Conservation (phyloP, 306 rosid species). For the Fragaria ananassa region DNA sequence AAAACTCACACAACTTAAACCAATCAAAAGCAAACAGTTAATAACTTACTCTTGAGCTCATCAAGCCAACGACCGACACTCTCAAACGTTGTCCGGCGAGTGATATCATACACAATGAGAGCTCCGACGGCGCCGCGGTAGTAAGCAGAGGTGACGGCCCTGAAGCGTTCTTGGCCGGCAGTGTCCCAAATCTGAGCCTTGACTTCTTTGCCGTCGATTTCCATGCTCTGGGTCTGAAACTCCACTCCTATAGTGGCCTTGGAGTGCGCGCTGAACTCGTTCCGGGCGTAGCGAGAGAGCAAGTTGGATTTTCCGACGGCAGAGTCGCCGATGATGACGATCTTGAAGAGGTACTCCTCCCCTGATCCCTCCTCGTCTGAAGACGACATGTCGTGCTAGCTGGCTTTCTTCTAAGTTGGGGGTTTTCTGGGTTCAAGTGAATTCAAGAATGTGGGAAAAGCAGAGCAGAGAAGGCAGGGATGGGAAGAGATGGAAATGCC, state of each 20-base stretch:
- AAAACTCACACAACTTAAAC: neutral
- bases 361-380: slow-evolving; percentile 76
- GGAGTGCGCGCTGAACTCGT: slow-evolving; percentile 83
- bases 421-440: neutral
- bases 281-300: slow-evolving; percentile 75
- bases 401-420: neutral
- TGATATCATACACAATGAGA: slow-evolving; percentile 79
- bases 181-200: slow-evolving; percentile 99
- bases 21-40: neutral
- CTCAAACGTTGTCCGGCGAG: slow-evolving; percentile 78
- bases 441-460: neutral
- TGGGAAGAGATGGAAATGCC: neutral
- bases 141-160: slow-evolving; percentile 95
- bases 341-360: slow-evolving; percentile 92
- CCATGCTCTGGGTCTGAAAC: slow-evolving; percentile 84
- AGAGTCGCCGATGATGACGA: slow-evolving; percentile 83
- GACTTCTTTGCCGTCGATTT: slow-evolving; percentile 75
- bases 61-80: slow-evolving; percentile 91
- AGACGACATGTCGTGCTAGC: slow-evolving; percentile 42
- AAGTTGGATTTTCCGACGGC: slow-evolving; percentile 88
- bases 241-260: slow-evolving; percentile 97
- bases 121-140: slow-evolving; percentile 93
- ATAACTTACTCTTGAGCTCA: slow-evolving; percentile 73
- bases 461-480: neutral
- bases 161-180: slow-evolving; percentile 91